Percentiles rank a stretch among this genome's conserved stretches.
Evolutionary conservation across 768 basidiomycete genomes (phyloP).

Genomic region (Boletus bicolor): DNA sequence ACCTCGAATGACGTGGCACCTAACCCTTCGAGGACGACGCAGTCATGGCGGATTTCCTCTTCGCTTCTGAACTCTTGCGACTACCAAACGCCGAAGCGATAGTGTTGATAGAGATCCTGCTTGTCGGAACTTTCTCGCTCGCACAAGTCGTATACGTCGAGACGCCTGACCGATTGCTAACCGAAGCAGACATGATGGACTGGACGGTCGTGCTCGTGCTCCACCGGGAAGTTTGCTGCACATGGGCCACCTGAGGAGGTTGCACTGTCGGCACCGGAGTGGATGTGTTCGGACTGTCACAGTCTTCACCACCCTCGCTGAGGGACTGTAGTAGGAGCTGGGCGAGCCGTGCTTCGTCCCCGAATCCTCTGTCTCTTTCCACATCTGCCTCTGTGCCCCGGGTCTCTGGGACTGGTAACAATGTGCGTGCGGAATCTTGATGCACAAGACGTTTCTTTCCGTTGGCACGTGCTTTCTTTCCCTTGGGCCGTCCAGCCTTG

Average conservation of each 20-base stretch:
- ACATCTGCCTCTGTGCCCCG: conserved; percentile 16
- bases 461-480: conserved; percentile 12
- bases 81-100: conserved; percentile 22
- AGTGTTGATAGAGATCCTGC: conserved; percentile 28
- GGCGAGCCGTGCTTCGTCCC: conserved; percentile 29
- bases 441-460: conserved; percentile 23
- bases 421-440: conserved; percentile 27
- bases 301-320: conserved; percentile 8
- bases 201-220: conserved; percentile 31
- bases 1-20: conserved; percentile 2
- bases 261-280: conserved; percentile 7
- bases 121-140: conserved; percentile 24
- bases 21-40: conserved; percentile 28
- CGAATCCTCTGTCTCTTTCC: conserved; percentile 20
- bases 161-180: conserved; percentile 26
- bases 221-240: conserved; percentile 27
- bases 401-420: conserved; percentile 23
- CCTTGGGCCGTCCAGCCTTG: conserved; percentile 23
- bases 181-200: conserved; percentile 25
- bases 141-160: conserved; percentile 29
- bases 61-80: conserved; percentile 29
- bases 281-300: background rate
- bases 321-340: conserved; percentile 33
- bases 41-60: conserved; percentile 25
- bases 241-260: conserved; percentile 19